Conservation (phyloP, 208 protist genomes). For the Trypanosoma theileri region DNA sequence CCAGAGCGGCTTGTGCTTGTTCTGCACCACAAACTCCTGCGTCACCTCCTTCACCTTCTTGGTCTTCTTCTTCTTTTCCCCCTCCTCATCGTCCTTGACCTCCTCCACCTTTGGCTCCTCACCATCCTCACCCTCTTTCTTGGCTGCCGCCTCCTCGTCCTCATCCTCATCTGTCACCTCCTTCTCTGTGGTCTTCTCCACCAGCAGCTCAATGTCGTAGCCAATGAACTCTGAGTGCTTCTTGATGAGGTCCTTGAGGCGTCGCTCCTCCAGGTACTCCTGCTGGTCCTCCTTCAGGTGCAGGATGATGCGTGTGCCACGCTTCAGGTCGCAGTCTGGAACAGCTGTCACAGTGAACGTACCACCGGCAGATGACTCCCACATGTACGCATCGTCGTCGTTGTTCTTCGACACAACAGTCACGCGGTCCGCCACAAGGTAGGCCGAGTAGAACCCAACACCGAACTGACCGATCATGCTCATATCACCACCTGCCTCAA, state of each 20-base stretch:
- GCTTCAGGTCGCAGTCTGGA: slow-evolving; percentile 81
- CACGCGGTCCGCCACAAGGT: slow-evolving; percentile 98
- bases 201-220: slow-evolving; percentile 97
- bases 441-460: slow-evolving; percentile 99
- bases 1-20: slow-evolving; percentile 99
- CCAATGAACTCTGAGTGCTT: slow-evolving; percentile 99
- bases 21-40: slow-evolving; percentile 95
- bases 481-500: slow-evolving; percentile 96
- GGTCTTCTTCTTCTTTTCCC: slow-evolving; percentile 82
- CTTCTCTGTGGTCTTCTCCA: slow-evolving; percentile 92
- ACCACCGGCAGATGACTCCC: slow-evolving; percentile 97
- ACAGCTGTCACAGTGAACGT: slow-evolving; percentile 95
- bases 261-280: slow-evolving; percentile 95
- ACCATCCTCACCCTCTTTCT: slow-evolving; percentile 62
- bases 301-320: slow-evolving; percentile 97
- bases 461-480: slow-evolving; percentile 99
- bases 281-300: slow-evolving; percentile 98
- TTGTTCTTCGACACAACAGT: slow-evolving; percentile 97
- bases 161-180: slow-evolving; percentile 95
- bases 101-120: slow-evolving; percentile 89
- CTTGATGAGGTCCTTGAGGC: slow-evolving; percentile 98
- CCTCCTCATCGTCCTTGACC: slow-evolving; percentile 88
- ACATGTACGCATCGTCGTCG: slow-evolving; percentile 97
- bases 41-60: slow-evolving; percentile 78
- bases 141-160: slow-evolving; percentile 67